Percentiles rank a stretch among this genome's conserved stretches.
These are phyloP conservation scores for Achlya hypogyna DNA, from an alignment of 352 stramenopile species.

Conservation along the genomic window DNA sequence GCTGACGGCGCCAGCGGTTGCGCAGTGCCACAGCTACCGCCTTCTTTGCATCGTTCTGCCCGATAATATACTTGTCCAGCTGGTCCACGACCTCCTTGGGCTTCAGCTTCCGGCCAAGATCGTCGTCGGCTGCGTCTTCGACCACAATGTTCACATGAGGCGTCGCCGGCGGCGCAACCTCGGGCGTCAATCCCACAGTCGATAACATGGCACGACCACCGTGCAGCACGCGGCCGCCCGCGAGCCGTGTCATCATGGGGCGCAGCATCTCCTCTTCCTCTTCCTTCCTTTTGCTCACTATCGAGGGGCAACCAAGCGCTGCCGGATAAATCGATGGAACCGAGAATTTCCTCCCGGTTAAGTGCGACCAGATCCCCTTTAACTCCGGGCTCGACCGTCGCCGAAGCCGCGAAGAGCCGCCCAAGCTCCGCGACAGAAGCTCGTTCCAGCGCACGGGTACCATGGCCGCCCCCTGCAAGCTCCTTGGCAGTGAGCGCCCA, in stretches of 20 bases:
- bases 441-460: too few relatives aligned
- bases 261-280: background rate
- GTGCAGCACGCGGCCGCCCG: background rate
- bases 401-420: too few relatives aligned
- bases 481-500: too few relatives aligned
- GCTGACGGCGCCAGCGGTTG: constrained; percentile 94
- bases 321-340: constrained; percentile 13
- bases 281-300: background rate
- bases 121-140: constrained; percentile 10
- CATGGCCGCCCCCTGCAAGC: too few relatives aligned
- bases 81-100: constrained; percentile 88
- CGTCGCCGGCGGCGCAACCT: background rate
- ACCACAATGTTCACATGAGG: constrained; percentile 16
- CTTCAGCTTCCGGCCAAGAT: constrained; percentile 45
- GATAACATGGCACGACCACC: background rate
- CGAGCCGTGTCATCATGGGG: background rate
- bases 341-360: background rate
- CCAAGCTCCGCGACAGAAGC: too few relatives aligned
- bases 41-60: constrained; percentile 94
- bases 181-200: background rate
- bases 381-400: too few relatives aligned
- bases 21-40: constrained; percentile 97
- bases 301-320: background rate
- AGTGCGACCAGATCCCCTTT: background rate
- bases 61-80: constrained; percentile 95